A percentile compares a stretch with the other conserved stretches of the same genome.
Evolutionary conservation across 805 yeast genomes (phyloP).

Genomic region (Scheffersomyces lignosus): DNA sequence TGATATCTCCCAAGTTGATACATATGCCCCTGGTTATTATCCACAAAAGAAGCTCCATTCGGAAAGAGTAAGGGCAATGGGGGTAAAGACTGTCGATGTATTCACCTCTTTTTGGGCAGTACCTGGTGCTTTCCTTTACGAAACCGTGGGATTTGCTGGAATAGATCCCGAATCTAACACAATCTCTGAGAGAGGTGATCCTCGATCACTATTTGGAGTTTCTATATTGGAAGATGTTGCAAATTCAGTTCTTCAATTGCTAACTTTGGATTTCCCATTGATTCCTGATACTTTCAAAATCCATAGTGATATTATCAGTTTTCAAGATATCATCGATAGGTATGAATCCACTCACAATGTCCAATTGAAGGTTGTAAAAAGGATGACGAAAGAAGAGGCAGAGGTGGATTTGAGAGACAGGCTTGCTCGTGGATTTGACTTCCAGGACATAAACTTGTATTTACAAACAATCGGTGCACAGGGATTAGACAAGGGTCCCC

Average conservation of each 20-base stretch:
- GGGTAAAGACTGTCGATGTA: constrained; percentile 49
- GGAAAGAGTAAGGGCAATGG: constrained; percentile 38
- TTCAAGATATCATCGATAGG: constrained; percentile 35
- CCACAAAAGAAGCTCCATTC: constrained; percentile 36
- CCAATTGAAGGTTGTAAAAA: constrained; percentile 13
- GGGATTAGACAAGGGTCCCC: constrained; percentile 43
- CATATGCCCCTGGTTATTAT: constrained; percentile 34
- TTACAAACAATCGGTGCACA: constrained; percentile 29
- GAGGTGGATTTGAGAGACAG: constrained; percentile 27
- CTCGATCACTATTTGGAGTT: constrained; percentile 33
- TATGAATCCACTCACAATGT: constrained; percentile 43
- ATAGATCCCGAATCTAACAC: constrained; percentile 33
- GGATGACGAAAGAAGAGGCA: constrained; percentile 22
- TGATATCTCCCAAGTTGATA: constrained; percentile 31
- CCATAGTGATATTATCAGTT: constrained; percentile 39
- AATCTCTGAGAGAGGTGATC: constrained; percentile 42
- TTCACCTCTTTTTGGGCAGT: constrained; percentile 37
- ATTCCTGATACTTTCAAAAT: constrained; percentile 48
- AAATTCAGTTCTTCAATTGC: constrained; percentile 13
- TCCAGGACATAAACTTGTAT: constrained; percentile 36
- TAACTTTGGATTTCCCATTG: constrained; percentile 25
- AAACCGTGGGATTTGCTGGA: constrained; percentile 35
- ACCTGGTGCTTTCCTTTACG: constrained; percentile 35
- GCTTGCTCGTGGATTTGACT: constrained; percentile 27
- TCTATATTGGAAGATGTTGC: constrained; percentile 27